Evolutionary conservation across 495 filamentous ascomycete genomes (phyloP).

Genomic region (Podospora australis): DNA sequence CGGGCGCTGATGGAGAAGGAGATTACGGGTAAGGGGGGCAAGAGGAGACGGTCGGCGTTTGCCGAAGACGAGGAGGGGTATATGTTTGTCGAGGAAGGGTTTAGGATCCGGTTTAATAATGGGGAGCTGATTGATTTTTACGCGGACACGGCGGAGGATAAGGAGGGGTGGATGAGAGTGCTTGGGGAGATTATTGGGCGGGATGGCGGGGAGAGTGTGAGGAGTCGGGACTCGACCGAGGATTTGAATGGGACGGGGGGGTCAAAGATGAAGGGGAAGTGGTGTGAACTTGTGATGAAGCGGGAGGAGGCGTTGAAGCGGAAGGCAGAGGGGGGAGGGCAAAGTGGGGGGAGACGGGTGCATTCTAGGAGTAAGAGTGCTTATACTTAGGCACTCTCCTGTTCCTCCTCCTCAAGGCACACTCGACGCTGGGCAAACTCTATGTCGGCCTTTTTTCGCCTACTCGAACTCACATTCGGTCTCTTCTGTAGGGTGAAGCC

Average conservation of each 20-base stretch:
- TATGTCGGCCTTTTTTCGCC: too few species aligned
- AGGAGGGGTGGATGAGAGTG: constrained; percentile 91
- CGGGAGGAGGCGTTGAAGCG: constrained; percentile 38
- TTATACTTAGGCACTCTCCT: constrained; percentile 28
- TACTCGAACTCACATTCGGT: too few species aligned
- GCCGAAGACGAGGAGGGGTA: constrained; percentile 98
- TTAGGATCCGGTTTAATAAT: constrained; percentile 95
- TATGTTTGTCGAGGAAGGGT: constrained; percentile 99
- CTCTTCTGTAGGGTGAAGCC: too few species aligned
- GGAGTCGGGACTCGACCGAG: constrained; percentile 30
- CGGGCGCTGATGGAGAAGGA: constrained; percentile 75
- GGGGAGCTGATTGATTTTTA: constrained; percentile 99
- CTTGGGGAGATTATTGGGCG: constrained; percentile 78
- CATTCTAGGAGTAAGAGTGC: constrained; percentile 52
- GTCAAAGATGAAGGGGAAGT: constrained; percentile 47
- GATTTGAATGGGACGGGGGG: constrained; percentile 36
- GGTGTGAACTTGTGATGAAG: constrained; percentile 83
- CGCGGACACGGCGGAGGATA: constrained; percentile 76
- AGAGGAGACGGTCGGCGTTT: constrained; percentile 85
- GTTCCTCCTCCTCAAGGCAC: too few species aligned
- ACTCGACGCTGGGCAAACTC: too few species aligned
- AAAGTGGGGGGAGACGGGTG: constrained; percentile 27
- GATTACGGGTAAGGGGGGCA: constrained; percentile 64
- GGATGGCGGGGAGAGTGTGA: constrained; percentile 32
- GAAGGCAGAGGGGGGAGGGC: constrained; percentile 31